Evolutionary conservation across 192 early-diverging fungal genomes (phyloP).

Genomic region (Backusella tarrabulga): DNA sequence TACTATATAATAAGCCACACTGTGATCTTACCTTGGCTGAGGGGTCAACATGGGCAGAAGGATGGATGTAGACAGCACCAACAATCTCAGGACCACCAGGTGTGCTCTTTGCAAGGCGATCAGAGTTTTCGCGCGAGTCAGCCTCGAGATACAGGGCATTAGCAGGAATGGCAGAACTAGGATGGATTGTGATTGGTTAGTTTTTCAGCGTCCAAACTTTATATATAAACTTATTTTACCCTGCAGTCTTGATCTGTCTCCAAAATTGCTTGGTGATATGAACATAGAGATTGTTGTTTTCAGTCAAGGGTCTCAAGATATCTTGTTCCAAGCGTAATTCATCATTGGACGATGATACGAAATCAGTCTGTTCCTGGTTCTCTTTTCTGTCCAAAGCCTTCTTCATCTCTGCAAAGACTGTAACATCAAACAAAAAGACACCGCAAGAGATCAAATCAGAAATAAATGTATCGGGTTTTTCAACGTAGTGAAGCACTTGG

Average conservation of each 20-base stretch:
- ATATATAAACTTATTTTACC: slow-evolving; percentile 37
- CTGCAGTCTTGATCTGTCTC: slow-evolving; percentile 96
- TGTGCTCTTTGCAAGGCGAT: slow-evolving; percentile 58
- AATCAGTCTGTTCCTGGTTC: slow-evolving; percentile 39
- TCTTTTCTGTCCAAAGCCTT: slow-evolving; percentile 72
- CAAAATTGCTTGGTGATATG: slow-evolving; percentile 88
- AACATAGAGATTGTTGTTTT: slow-evolving; percentile 81
- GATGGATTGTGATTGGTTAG: too few relatives aligned
- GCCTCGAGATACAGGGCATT: slow-evolving; percentile 93
- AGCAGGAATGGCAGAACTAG: slow-evolving; percentile 84
- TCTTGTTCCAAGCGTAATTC: slow-evolving; percentile 93
- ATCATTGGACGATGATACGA: slow-evolving; percentile 43
- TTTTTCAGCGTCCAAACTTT: too few relatives aligned
- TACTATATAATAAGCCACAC: too few relatives aligned
- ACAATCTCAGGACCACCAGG: slow-evolving; percentile 72
- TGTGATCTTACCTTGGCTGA: slow-evolving; percentile 63
- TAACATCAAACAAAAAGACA: slow-evolving; percentile 89
- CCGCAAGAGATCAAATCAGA: slow-evolving; percentile 95
- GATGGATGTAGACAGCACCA: slow-evolving; percentile 94
- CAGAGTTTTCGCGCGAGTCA: slow-evolving; percentile 57
- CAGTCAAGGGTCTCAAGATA: slow-evolving; percentile 82
- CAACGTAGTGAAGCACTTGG: slow-evolving; percentile 95
- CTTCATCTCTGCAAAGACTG: slow-evolving; percentile 85
- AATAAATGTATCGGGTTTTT: slow-evolving; percentile 96
- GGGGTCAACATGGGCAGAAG: slow-evolving; percentile 90